Conservation (phyloP, 2,329 filamentous ascomycete species). For the Orbilia oligospora region DNA sequence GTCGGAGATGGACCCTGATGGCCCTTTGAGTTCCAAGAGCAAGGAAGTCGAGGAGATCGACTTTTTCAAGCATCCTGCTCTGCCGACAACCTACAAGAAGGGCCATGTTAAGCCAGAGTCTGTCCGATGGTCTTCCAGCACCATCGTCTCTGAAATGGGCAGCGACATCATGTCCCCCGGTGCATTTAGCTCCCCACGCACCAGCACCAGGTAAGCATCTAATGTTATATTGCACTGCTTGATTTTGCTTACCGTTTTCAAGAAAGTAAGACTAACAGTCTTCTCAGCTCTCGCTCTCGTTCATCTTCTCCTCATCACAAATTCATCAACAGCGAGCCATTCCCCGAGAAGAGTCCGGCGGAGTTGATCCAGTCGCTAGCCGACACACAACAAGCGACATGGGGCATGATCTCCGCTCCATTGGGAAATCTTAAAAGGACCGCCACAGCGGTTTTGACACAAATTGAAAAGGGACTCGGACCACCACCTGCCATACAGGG, state of each 20-base stretch:
- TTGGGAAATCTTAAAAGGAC: constrained; percentile 81
- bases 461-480: constrained; percentile 86
- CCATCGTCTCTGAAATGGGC: constrained; percentile 69
- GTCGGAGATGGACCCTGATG: constrained; percentile 71
- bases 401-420: constrained; percentile 72
- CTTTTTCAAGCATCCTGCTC: constrained; percentile 49
- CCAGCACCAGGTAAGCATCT: constrained; percentile 71
- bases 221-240: constrained; percentile 8
- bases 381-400: constrained; percentile 79
- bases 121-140: constrained; percentile 67
- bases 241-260: constrained; percentile 47
- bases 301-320: constrained; percentile 63
- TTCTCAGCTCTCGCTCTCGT: constrained; percentile 48
- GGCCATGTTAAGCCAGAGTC: constrained; percentile 67
- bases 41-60: constrained; percentile 52
- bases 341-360: constrained; percentile 64
- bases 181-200: constrained; percentile 70
- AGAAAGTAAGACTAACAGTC: constrained; percentile 36
- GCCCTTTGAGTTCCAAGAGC: constrained; percentile 64
- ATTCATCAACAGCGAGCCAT: constrained; percentile 64
- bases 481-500: constrained; percentile 66
- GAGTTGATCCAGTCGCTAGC: constrained; percentile 68
- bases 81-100: constrained; percentile 44
- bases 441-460: constrained; percentile 87
- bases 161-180: constrained; percentile 65